Conservation (phyloP, 371 early-diverging fungal genomes). For the Chytridium lagenaria region DNA sequence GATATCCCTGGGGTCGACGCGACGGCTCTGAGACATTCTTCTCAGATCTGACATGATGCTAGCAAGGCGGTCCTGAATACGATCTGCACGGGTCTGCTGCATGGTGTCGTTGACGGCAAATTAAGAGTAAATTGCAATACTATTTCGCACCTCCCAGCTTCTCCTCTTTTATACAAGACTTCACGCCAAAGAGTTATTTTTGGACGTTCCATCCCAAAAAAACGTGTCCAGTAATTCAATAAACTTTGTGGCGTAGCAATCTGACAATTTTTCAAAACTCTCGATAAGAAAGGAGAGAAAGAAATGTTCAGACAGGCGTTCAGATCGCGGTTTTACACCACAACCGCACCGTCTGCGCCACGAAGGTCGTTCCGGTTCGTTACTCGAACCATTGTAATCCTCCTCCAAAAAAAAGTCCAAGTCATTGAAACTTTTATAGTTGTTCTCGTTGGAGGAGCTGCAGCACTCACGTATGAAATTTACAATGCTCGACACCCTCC, state of each 20-base stretch:
- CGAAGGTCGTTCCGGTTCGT: neutral
- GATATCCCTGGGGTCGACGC: constrained; percentile 9
- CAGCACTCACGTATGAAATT: constrained; percentile 31
- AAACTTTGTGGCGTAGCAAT: too few relatives aligned
- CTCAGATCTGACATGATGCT: constrained; percentile 21
- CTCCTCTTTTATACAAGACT: too few relatives aligned
- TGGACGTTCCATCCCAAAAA: too few relatives aligned
- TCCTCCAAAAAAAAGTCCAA: neutral
- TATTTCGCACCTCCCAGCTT: too few relatives aligned
- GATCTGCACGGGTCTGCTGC: constrained; percentile 31
- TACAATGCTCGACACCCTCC: constrained; percentile 63
- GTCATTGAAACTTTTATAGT: too few relatives aligned
- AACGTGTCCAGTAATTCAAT: too few relatives aligned
- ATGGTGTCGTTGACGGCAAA: too few relatives aligned
- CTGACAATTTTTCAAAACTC: too few relatives aligned
- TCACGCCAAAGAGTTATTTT: too few relatives aligned
- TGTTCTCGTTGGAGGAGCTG: neutral
- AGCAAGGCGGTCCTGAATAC: constrained; percentile 21
- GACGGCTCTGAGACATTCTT: constrained; percentile 5
- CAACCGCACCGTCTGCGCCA: neutral
- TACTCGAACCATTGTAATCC: neutral
- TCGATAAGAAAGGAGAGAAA: too few relatives aligned
- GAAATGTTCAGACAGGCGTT: too few relatives aligned
- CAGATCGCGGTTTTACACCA: neutral
- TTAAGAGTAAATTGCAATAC: too few relatives aligned